Base-by-base conservation (phyloP, 2,329 filamentous ascomycete species). In the Metarhizium brunneum region DNA sequence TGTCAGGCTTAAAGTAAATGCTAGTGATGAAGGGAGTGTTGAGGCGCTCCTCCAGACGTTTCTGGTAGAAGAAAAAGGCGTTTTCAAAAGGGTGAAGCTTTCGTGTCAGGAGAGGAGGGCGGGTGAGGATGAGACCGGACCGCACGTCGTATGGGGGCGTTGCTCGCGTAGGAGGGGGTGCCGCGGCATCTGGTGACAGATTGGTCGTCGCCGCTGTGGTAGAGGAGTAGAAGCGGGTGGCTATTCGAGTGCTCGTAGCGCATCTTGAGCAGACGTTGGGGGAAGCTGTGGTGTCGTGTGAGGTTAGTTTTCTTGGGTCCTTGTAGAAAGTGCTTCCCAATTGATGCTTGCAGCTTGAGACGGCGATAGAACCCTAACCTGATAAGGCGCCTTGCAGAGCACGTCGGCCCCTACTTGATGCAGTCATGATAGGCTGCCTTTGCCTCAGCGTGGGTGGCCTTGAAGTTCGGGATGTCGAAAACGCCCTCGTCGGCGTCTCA, bases 11-110 rank as follows among this genome's bases (percentile, higher is more conserved):
- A 82, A 92, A 95, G 80, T 95, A 99, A 75, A 97, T 94, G 69
- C 88, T 88, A 62, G 88, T 84, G 56, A 88, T 88, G 71, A 97
- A 99, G 2, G 92, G 89, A 4, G 94, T 81, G 20, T 86, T 85
- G 53, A 96, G 80, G 47, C 94, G 88, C 78, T 99, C 94, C 72
- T 97, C 96, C 58, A 99, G 81, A 14, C 94, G 90, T 65, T 92
- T 92, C 76, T 99, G 94, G 76, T 99, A 99, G 70, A 99, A 91
- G 78, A 87, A 96, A 75, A 87, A 97, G 60, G 92, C 81, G 67
- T 90, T 88, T 73, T 99, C 94, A 73, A 99, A 97, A 13, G 89
- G 80, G 38, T 88, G 88, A 54, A 92, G 85, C 58, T 87, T 79
- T 62, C 88, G 87, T 30, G 94, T 97, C 65, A 99, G 79, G 57